phyloP scores from a whole-genome alignment of 805 yeast species.

The Kazachstania taianensis region DNA sequence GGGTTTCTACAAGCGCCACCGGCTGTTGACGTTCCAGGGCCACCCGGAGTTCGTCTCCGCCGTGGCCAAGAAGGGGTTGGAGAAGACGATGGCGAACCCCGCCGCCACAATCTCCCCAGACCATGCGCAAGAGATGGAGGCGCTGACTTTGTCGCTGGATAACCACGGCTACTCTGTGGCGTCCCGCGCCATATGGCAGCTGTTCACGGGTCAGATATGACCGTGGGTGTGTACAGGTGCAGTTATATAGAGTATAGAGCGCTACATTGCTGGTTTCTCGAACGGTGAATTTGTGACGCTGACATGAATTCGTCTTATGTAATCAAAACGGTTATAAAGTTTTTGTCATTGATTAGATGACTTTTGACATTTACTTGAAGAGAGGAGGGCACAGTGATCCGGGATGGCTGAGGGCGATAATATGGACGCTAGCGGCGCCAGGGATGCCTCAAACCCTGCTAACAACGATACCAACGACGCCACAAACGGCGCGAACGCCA shows the following conservation, averaged over 20 bases:
- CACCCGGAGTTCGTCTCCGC: conserved; percentile 69
- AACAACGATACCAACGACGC: conserved; percentile 16
- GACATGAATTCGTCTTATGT: too few species aligned
- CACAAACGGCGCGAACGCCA: conserved; percentile 1
- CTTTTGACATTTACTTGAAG: too few species aligned
- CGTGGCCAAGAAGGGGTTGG: conserved; percentile 13
- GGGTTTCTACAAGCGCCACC: conserved; percentile 47
- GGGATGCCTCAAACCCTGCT: too few species aligned
- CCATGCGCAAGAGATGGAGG: conserved; percentile 1
- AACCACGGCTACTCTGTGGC: conserved; percentile 32
- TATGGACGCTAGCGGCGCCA: too few species aligned
- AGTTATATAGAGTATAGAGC: not conserved
- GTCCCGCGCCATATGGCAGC: conserved; percentile 11
- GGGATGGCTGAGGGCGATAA: too few species aligned
- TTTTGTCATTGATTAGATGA: too few species aligned
- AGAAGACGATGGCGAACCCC: not conserved
- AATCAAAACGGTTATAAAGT: too few species aligned
- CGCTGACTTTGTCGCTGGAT: not conserved
- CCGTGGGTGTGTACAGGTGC: not conserved
- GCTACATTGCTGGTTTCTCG: not conserved
- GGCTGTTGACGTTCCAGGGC: conserved; percentile 68
- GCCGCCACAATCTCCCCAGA: not conserved
- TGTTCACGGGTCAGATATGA: not conserved
- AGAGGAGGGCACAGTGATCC: too few species aligned
- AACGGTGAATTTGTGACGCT: too few species aligned